Conservation (phyloP, 192 early-diverging fungal genomes). For the Linnemannia schmuckeri region DNA sequence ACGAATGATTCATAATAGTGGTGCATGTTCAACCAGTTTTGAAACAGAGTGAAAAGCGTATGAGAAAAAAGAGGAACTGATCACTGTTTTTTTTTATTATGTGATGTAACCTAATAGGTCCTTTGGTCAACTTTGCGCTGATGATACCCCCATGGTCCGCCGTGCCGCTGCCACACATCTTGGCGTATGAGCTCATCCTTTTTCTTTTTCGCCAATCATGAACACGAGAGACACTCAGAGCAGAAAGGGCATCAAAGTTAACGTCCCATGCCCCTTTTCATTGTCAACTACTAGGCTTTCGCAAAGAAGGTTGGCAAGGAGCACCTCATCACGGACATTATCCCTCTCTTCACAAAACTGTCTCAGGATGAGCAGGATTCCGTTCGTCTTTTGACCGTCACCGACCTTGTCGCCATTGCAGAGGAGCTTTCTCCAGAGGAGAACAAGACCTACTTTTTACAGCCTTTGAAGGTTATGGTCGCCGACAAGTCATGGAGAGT, state of each 20-base stretch:
- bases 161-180: slow-evolving; percentile 91
- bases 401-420: slow-evolving; percentile 92
- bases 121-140: slow-evolving; percentile 86
- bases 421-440: slow-evolving; percentile 83
- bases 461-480: slow-evolving; percentile 80
- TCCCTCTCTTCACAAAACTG: slow-evolving; percentile 88
- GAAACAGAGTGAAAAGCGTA: neutral
- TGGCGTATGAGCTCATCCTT: slow-evolving; percentile 62
- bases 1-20: neutral
- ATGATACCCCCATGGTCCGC: slow-evolving; percentile 98
- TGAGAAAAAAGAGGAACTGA: neutral
- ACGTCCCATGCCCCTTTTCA: neutral
- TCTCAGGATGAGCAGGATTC: slow-evolving; percentile 95
- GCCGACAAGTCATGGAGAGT: slow-evolving; percentile 98
- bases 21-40: neutral
- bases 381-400: slow-evolving; percentile 94
- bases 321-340: slow-evolving; percentile 83
- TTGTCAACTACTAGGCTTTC: slow-evolving; percentile 66
- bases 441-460: slow-evolving; percentile 80
- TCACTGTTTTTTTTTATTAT: neutral
- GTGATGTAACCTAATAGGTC: slow-evolving; percentile 54
- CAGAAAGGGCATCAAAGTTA: neutral
- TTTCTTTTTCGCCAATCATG: neutral
- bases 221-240: neutral
- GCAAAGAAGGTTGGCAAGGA: slow-evolving; percentile 78